phyloP scores from a whole-genome alignment of 2,329 filamentous ascomycete species.

The Colletotrichum plurivorum region DNA sequence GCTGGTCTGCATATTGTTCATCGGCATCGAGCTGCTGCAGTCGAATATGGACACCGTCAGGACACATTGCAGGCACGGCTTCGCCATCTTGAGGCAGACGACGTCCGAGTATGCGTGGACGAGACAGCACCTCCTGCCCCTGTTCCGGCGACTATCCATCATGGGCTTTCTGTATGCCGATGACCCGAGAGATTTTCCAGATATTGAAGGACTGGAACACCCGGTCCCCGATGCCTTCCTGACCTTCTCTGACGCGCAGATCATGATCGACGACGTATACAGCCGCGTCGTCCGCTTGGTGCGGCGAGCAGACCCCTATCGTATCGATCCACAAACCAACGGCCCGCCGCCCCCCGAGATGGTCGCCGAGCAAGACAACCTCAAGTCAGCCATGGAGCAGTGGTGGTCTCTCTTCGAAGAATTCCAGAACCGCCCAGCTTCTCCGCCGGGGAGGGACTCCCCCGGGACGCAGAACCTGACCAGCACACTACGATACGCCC shows the following conservation, averaged over 20 bases:
- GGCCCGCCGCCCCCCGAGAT: background rate
- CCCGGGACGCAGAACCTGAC: background rate
- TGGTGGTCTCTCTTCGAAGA: slow-evolving; percentile 12
- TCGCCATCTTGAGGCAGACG: slow-evolving; percentile 2
- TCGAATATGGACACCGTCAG: slow-evolving; percentile 3
- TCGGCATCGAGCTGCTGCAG: slow-evolving; percentile 25
- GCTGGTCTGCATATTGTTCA: slow-evolving; percentile 35
- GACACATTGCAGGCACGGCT: slow-evolving; percentile 20
- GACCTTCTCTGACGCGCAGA: slow-evolving; percentile 7
- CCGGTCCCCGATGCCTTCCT: slow-evolving; percentile 2
- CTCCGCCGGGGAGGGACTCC: background rate
- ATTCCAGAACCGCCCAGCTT: background rate
- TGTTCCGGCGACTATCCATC: background rate
- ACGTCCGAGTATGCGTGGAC: slow-evolving; percentile 8
- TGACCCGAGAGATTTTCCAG: slow-evolving; percentile 32
- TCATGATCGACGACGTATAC: slow-evolving; percentile 11
- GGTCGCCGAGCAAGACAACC: background rate
- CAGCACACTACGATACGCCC: background rate
- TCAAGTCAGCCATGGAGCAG: background rate
- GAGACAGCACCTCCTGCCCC: slow-evolving; percentile 17
- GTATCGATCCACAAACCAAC: background rate
- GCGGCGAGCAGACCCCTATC: slow-evolving; percentile 1
- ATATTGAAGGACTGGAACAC: background rate
- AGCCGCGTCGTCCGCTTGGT: slow-evolving; percentile 18
- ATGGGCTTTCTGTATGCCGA: background rate